Conservation (phyloP, 768 basidiomycete genomes). For the Auriscalpium microsporum region DNA sequence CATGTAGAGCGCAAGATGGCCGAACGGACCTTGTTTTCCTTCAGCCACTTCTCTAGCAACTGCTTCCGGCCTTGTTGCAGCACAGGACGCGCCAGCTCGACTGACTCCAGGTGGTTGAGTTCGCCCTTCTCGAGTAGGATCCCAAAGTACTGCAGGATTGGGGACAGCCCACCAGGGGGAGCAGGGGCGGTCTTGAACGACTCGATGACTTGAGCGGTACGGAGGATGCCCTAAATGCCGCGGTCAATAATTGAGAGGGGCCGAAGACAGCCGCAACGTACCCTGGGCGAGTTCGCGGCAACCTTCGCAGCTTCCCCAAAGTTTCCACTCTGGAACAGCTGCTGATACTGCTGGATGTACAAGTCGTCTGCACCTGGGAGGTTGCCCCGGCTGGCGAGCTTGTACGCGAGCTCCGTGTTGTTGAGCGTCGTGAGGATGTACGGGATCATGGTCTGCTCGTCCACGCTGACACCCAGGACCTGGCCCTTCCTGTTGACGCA, state of each 20-base stretch:
- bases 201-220: slow-evolving; percentile 92
- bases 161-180: slow-evolving; percentile 82
- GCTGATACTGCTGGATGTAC: slow-evolving; percentile 89
- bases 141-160: slow-evolving; percentile 97
- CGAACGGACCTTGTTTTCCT: slow-evolving; percentile 84
- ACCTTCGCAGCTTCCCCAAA: slow-evolving; percentile 94
- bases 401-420: slow-evolving; percentile 97
- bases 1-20: not conserved
- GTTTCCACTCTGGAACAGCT: slow-evolving; percentile 82
- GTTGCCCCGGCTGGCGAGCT: slow-evolving; percentile 91
- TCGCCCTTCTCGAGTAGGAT: slow-evolving; percentile 98
- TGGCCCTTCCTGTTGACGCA: slow-evolving; percentile 99
- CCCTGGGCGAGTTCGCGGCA: slow-evolving; percentile 93
- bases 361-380: slow-evolving; percentile 96
- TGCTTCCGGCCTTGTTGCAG: slow-evolving; percentile 95
- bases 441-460: slow-evolving; percentile 92
- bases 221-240: slow-evolving; percentile 71
- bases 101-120: slow-evolving; percentile 90
- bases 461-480: slow-evolving; percentile 92
- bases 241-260: slow-evolving; percentile 4
- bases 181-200: slow-evolving; percentile 95
- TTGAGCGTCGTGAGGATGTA: slow-evolving; percentile 91
- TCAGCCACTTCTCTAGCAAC: slow-evolving; percentile 96
- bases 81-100: slow-evolving; percentile 94
- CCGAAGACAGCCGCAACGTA: slow-evolving; percentile 25